phyloP scores from a whole-genome alignment of 116 monocot species.

The Iris pallida region DNA sequence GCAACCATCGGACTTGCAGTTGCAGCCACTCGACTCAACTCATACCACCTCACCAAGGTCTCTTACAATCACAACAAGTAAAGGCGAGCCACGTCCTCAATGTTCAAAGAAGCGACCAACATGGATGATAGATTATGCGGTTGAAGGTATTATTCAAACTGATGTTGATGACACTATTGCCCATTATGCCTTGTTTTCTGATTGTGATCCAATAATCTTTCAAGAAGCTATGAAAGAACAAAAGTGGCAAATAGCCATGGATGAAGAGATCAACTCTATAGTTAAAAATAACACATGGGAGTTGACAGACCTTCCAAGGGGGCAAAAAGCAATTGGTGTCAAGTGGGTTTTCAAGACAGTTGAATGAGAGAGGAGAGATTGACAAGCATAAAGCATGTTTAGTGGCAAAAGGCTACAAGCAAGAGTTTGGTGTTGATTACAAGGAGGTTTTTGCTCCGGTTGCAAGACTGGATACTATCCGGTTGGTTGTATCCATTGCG shows the following conservation, averaged over 20 bases:
- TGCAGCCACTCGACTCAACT: not conserved
- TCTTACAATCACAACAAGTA: not conserved
- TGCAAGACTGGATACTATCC: not conserved
- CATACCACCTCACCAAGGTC: too few relatives aligned
- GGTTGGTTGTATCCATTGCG: not conserved
- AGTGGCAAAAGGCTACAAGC: not conserved
- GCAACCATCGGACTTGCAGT: not conserved
- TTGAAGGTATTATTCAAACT: too few relatives aligned
- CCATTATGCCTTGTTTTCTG: too few relatives aligned
- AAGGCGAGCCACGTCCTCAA: not conserved
- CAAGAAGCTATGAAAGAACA: not conserved
- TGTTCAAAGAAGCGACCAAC: too few relatives aligned
- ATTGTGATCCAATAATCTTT: too few relatives aligned
- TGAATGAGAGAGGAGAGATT: not conserved
- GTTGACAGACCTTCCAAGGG: too few relatives aligned
- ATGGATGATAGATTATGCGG: not conserved
- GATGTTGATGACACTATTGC: too few relatives aligned
- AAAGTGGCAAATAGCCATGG: not conserved
- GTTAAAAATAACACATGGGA: not conserved
- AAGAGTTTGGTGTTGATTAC: too few relatives aligned
- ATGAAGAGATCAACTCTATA: not conserved
- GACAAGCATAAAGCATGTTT: conserved; percentile 1
- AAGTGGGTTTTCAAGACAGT: conserved; percentile 1
- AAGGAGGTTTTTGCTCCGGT: not conserved
- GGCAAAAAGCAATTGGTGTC: not conserved